A percentile compares a stretch with the other conserved stretches of the same genome.
phyloP scores from a whole-genome alignment of 1,284 basidiomycete species.

The Marasmius sp. region DNA sequence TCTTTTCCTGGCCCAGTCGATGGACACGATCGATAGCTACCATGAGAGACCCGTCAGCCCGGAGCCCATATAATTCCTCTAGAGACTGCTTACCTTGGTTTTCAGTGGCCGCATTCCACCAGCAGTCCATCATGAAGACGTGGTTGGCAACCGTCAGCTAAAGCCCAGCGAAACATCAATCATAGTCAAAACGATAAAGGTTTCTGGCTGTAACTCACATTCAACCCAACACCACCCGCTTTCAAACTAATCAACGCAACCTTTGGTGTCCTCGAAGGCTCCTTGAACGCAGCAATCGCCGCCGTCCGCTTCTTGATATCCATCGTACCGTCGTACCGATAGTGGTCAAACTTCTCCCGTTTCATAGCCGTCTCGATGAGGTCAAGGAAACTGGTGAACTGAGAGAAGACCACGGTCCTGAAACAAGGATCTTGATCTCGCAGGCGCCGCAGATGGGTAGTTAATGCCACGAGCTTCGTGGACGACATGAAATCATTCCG shows the following conservation, averaged over 20 bases:
- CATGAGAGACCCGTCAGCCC: slow-evolving; percentile 19
- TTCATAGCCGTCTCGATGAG: slow-evolving; percentile 78
- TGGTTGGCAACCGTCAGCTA: slow-evolving; percentile 77
- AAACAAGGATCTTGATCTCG: slow-evolving; percentile 75
- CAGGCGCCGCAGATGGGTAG: slow-evolving; percentile 64
- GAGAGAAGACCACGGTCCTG: slow-evolving; percentile 87
- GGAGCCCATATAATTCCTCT: slow-evolving; percentile 10
- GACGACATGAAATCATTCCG: slow-evolving; percentile 86
- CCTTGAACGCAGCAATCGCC: slow-evolving; percentile 77
- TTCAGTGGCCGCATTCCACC: slow-evolving; percentile 92
- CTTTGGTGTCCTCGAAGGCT: slow-evolving; percentile 64
- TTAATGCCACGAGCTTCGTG: slow-evolving; percentile 81
- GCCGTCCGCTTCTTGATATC: slow-evolving; percentile 80
- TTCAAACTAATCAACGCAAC: slow-evolving; percentile 89
- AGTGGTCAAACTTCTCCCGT: slow-evolving; percentile 72
- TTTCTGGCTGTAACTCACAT: slow-evolving; percentile 45
- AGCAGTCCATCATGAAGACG: slow-evolving; percentile 96
- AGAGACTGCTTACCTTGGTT: slow-evolving; percentile 69
- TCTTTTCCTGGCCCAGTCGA: slow-evolving; percentile 79
- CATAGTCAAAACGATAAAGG: not conserved
- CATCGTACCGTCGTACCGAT: slow-evolving; percentile 94
- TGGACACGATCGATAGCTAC: slow-evolving; percentile 80
- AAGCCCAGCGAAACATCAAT: not conserved
- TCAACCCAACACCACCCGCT: slow-evolving; percentile 92
- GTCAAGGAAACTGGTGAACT: slow-evolving; percentile 83